A percentile compares a stretch with the other conserved stretches of the same genome.
These are phyloP conservation scores for Baudoinia panamericana DNA, from an alignment of 495 filamentous ascomycete genomes.

Conservation along the genomic window DNA sequence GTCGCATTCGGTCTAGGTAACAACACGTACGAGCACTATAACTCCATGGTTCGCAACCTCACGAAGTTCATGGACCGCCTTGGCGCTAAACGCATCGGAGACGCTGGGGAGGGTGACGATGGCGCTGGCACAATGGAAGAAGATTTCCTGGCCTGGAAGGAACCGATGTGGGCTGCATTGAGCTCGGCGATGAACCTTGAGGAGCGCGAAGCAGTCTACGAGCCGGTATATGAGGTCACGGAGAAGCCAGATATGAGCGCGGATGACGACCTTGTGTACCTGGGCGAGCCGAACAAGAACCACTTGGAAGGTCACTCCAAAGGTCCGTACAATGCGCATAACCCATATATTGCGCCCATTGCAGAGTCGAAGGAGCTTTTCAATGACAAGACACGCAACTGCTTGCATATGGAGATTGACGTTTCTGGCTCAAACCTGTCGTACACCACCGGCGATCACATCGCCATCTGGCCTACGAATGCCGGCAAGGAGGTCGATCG, in stretches of 20 bases:
- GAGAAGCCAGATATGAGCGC: constrained; percentile 61
- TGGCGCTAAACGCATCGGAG: constrained; percentile 70
- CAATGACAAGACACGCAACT: constrained; percentile 83
- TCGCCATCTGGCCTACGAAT: constrained; percentile 96
- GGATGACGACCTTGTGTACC: constrained; percentile 77
- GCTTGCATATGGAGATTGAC: constrained; percentile 92
- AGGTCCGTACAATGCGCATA: constrained; percentile 91
- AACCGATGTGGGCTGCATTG: constrained; percentile 91
- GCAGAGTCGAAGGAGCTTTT: constrained; percentile 82
- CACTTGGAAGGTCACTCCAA: constrained; percentile 75
- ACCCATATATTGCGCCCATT: constrained; percentile 94
- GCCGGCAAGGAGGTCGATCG: constrained; percentile 83
- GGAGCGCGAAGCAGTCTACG: constrained; percentile 92
- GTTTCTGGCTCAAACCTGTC: constrained; percentile 71
- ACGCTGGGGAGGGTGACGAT: constrained; percentile 91
- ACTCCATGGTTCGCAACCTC: constrained; percentile 90
- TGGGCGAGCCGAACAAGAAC: constrained; percentile 93
- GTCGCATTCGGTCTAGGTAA: constrained; percentile 93
- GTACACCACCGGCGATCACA: constrained; percentile 95
- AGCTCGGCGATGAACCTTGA: constrained; percentile 71
- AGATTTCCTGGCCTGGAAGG: constrained; percentile 98
- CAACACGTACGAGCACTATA: constrained; percentile 99
- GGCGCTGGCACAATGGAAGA: constrained; percentile 99
- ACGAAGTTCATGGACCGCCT: constrained; percentile 65
- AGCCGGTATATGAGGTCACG: constrained; percentile 74